Evolutionary conservation across 164 flowering plant genomes (phyloP), one percentile per base, ranked within the genome.

Genomic region (Magnolia sinica): DNA sequence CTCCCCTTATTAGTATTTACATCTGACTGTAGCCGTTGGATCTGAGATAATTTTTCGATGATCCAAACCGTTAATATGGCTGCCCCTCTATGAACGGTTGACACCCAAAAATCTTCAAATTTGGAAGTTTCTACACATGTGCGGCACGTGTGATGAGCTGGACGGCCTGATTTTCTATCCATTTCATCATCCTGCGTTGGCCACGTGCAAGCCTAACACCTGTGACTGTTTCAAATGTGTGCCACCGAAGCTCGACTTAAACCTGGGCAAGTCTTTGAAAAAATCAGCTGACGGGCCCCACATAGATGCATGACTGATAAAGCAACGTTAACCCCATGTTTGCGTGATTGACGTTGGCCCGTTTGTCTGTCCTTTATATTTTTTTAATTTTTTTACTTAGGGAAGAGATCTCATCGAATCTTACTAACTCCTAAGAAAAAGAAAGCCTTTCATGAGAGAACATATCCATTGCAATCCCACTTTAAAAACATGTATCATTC

Each of bases 311-410:
- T 11, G 24, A 52, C 37, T 69, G 78, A 68, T 14, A 27, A 51
- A 23, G 22, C 9, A 14, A 65, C 20, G 64, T 23, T 65, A 27
- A 27, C 52, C 45, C 55, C 24, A 83, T 85, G 90, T 90, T 86
- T 84, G 94, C 91, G 91, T 87, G 94, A 89, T 89, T 90, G 91
- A 84, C 89, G 91, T 87, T 85, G 85, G 81, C 52, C 70, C 74
- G 64, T 71, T n/a, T 49, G 37, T 64, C 67, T 22, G 23, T 13
- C 61, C 18, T 16, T 55, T 16, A 2, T 16, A 10, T 16, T 55
- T 16, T 10, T 55, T 55, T 7, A 55, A 55, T 63, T 3, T 79
- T 77, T 77, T 52, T 78, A 74, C 64, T 64, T 49, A 29, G 45
- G 63, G 58, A 27, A 68, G 78, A 85, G 86, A 89, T 89, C 92